Percentiles rank a stretch among this genome's conserved stretches.
phyloP scores from a whole-genome alignment of 495 filamentous ascomycete species.

The Penicillium daleae region DNA sequence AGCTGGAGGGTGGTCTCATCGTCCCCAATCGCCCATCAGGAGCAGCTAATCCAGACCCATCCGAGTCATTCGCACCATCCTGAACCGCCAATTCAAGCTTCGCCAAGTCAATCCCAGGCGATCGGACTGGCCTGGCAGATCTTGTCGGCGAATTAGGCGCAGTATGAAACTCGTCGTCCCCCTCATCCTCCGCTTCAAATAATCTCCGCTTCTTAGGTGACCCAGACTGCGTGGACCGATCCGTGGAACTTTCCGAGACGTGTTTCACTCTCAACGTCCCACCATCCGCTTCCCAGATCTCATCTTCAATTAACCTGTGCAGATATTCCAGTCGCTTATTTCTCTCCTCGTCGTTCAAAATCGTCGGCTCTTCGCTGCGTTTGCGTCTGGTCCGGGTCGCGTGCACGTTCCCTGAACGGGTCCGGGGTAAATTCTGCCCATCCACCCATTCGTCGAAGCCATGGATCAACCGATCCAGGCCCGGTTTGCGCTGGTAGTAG shows the following conservation, averaged over 20 bases:
- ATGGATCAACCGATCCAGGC: conserved; percentile 23
- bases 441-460: conserved; percentile 35
- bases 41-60: background rate
- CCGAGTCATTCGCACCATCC: background rate
- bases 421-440: background rate
- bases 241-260: conserved; percentile 5
- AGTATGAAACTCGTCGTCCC: conserved; percentile 44
- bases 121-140: background rate
- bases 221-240: background rate
- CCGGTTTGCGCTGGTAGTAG: conserved; percentile 22
- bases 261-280: conserved; percentile 1
- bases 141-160: conserved; percentile 46
- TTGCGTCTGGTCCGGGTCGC: background rate
- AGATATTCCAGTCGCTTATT: conserved; percentile 33
- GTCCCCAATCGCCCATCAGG: background rate
- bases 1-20: conserved; percentile 15
- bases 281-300: conserved; percentile 19
- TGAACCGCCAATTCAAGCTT: background rate
- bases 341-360: conserved; percentile 15
- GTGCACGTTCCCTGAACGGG: background rate
- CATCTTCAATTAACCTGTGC: conserved; percentile 32
- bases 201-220: conserved; percentile 33
- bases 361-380: conserved; percentile 1
- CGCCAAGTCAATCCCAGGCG: conserved; percentile 5
- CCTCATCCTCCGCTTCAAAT: conserved; percentile 34